Conservation (phyloP, 768 basidiomycete species). For the Boletus sp. region DNA sequence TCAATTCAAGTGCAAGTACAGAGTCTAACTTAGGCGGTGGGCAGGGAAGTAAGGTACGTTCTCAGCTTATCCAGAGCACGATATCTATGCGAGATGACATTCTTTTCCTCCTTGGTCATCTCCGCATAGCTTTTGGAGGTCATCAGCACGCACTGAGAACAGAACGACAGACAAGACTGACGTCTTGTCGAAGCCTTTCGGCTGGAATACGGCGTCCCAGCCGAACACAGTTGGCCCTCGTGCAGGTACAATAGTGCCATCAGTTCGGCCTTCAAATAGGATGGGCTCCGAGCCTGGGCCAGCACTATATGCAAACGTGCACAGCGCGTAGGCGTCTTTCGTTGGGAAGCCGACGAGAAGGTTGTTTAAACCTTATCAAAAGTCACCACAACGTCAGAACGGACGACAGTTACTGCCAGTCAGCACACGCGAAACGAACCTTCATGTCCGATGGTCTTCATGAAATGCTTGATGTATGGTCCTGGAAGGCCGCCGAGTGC, state of each 20-base stretch:
- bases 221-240: slow-evolving; percentile 79
- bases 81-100: slow-evolving; percentile 62
- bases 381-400: not conserved
- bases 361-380: slow-evolving; percentile 63
- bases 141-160: not conserved
- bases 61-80: slow-evolving; percentile 59
- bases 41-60: slow-evolving; percentile 32
- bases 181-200: slow-evolving; percentile 74
- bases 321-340: slow-evolving; percentile 82
- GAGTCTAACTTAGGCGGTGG: not conserved
- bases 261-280: slow-evolving; percentile 82
- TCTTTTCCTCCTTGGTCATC: slow-evolving; percentile 63
- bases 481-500: slow-evolving; percentile 91
- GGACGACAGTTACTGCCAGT: not conserved
- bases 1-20: not conserved
- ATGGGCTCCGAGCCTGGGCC: slow-evolving; percentile 80
- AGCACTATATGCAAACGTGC: slow-evolving; percentile 92
- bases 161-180: slow-evolving; percentile 33
- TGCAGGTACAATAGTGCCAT: slow-evolving; percentile 85
- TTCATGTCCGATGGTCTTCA: slow-evolving; percentile 78
- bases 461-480: slow-evolving; percentile 95
- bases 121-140: slow-evolving; percentile 52
- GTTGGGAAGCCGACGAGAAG: slow-evolving; percentile 75
- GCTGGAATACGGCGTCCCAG: slow-evolving; percentile 89
- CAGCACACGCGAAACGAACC: slow-evolving; percentile 40